Evolutionary conservation across 2,329 filamentous ascomycete species (phyloP).

Genomic region (Verticillium nubilum): DNA sequence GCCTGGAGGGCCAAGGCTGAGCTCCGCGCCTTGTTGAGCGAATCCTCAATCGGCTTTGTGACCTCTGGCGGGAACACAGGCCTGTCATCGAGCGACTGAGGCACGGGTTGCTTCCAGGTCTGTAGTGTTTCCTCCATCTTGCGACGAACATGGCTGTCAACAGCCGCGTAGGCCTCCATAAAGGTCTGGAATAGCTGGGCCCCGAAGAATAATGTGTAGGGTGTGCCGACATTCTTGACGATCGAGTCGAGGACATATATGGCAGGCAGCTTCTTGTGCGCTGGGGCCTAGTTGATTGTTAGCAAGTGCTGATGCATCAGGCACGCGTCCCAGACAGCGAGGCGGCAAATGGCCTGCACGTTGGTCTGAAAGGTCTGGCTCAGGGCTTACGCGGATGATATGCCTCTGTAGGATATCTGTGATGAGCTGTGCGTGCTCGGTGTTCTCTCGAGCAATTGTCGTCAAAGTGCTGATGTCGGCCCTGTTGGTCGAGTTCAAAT

Average conservation of each 20-base stretch:
- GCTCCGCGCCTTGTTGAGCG: slow-evolving; percentile 74
- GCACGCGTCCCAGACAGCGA: not conserved
- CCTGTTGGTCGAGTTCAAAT: slow-evolving; percentile 83
- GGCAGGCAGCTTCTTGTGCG: slow-evolving; percentile 87
- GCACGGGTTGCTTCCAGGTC: slow-evolving; percentile 96
- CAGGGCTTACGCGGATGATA: slow-evolving; percentile 79
- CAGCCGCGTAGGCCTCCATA: slow-evolving; percentile 91
- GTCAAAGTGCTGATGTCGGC: slow-evolving; percentile 97
- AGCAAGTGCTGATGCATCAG: slow-evolving; percentile 22
- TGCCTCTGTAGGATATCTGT: slow-evolving; percentile 87
- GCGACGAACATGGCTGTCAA: slow-evolving; percentile 74
- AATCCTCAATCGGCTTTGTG: slow-evolving; percentile 88
- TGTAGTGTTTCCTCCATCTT: slow-evolving; percentile 97
- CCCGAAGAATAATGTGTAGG: slow-evolving; percentile 92
- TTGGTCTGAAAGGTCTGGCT: not conserved
- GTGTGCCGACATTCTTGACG: slow-evolving; percentile 96
- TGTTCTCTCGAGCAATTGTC: slow-evolving; percentile 95
- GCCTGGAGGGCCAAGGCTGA: slow-evolving; percentile 48
- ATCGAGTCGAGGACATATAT: slow-evolving; percentile 97
- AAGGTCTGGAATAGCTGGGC: slow-evolving; percentile 90
- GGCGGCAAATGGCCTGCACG: not conserved
- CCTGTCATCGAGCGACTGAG: slow-evolving; percentile 85
- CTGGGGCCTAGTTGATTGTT: slow-evolving; percentile 64
- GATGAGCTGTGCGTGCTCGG: slow-evolving; percentile 89
- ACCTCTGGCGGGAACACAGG: slow-evolving; percentile 87